These are phyloP conservation scores for Didymella glomerata DNA, from an alignment of 2,329 filamentous ascomycete genomes.

Conservation along the genomic window DNA sequence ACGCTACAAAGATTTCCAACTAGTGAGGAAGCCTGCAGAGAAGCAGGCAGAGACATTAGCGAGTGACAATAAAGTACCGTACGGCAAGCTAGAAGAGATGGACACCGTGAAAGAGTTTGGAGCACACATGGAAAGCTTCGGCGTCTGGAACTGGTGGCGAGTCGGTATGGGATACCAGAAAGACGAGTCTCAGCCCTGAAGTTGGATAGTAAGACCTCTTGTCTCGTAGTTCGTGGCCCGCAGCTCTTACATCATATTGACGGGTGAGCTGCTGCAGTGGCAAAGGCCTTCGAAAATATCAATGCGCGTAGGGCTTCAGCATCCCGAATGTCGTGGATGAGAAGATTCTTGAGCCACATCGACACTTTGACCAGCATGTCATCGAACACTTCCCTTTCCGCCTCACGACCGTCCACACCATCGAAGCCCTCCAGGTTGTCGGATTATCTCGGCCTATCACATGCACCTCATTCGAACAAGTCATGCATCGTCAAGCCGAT, in stretches of 20 bases:
- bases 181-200: conserved; percentile 26
- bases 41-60: conserved; percentile 27
- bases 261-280: neutral
- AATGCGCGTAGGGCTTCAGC: neutral
- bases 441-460: conserved; percentile 21
- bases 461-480: conserved; percentile 13
- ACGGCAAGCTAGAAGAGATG: conserved; percentile 62
- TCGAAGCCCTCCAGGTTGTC: neutral
- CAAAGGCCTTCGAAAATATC: neutral
- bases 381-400: neutral
- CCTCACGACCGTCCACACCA: neutral
- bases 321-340: neutral
- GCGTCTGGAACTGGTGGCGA: conserved; percentile 72
- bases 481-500: conserved; percentile 19
- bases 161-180: conserved; percentile 68
- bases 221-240: neutral
- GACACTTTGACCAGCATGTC: neutral
- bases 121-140: conserved; percentile 65
- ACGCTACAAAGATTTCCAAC: conserved; percentile 77
- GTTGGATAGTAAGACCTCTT: neutral
- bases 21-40: conserved; percentile 63
- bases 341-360: neutral
- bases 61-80: conserved; percentile 8
- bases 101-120: conserved; percentile 72
- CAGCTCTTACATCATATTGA: conserved; percentile 4